Evolutionary conservation across 2,329 filamentous ascomycete species (phyloP), one percentile per base, ranked within the genome.

Genomic region (Nemania sp.): DNA sequence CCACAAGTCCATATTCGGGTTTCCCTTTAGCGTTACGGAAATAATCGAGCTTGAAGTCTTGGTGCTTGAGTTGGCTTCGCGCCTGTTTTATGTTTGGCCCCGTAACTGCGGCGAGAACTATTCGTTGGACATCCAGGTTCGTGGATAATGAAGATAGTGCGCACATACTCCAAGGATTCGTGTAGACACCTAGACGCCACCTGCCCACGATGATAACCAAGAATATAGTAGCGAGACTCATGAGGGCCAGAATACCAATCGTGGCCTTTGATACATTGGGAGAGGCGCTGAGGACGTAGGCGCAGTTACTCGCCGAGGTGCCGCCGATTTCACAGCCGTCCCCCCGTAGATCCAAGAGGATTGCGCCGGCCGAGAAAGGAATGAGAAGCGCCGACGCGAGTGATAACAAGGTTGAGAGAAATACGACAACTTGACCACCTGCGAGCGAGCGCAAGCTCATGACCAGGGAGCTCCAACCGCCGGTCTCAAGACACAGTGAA

Each of bases 81-180:
- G 20, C 42, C 15, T 25, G 49, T 17, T 57, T 40, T 34, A 17
- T 18, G 20, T 47, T n/a, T 9, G 32, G 1, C 7, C 42, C 55
- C 21, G 40, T 48, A 42, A 39, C 20, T 2, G 47, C 51, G 13
- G 48, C 52, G 5, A 53, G n/a, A 2, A 62, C 18, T 1, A 68
- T 15, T 3, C 46, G 60, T 12, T 57, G 56, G 25, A 67, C 54
- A 5, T 67, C 67, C 4, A 56, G 53, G 50, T 73, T 70, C 2
- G 18, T 4, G 5, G 53, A 57, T 10, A 63, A 15, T 15, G 60
- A 60, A 3, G 73, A 71, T 5, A 73, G 66, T 5, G 73, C 70
- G 17, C 70, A 71, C 17, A 76, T 74, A 45, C 71, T 75, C 74
- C 74, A 76, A 1, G 74, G 75, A 43, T 76, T 76, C 0, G 72